Conservation (phyloP, 805 yeast species). For the Clavispora carvajalis region DNA sequence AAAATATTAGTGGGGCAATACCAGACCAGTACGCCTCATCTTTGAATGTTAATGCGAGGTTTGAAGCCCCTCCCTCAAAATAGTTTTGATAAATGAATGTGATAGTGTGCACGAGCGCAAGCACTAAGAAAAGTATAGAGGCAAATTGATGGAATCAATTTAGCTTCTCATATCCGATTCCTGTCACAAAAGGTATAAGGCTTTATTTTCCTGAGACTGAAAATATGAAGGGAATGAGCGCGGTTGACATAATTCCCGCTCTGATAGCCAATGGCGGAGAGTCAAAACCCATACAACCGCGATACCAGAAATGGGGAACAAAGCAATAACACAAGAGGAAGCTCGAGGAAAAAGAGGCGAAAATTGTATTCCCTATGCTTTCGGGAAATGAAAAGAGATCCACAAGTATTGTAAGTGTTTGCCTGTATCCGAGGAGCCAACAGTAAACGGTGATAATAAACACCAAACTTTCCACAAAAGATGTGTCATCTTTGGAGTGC, state of each 20-base stretch:
- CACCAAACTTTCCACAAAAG: constrained; percentile 22
- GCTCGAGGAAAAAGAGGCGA: constrained; percentile 26
- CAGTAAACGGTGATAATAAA: constrained; percentile 29
- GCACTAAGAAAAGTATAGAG: constrained; percentile 36
- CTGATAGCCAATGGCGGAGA: constrained; percentile 55
- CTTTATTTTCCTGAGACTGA: constrained; percentile 51
- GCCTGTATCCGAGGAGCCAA: constrained; percentile 31
- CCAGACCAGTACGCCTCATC: constrained; percentile 35
- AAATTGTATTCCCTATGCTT: constrained; percentile 33
- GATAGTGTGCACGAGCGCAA: constrained; percentile 45
- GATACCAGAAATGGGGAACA: constrained; percentile 46
- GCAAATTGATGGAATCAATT: constrained; percentile 48
- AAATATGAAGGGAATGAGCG: constrained; percentile 46
- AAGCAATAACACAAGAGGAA: constrained; percentile 34
- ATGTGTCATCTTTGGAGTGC: constrained; percentile 5
- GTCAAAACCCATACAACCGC: constrained; percentile 52
- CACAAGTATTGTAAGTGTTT: constrained; percentile 6
- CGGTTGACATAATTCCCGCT: constrained; percentile 47
- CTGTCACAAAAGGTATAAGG: constrained; percentile 44
- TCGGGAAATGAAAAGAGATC: constrained; percentile 9
- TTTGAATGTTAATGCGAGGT: constrained; percentile 13
- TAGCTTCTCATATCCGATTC: constrained; percentile 51
- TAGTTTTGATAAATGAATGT: constrained; percentile 44
- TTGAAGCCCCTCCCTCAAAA: constrained; percentile 44
- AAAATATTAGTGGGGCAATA: constrained; percentile 42